Base-by-base conservation (phyloP, 2,329 filamentous ascomycete genomes). In the Calonectria pteridis region DNA sequence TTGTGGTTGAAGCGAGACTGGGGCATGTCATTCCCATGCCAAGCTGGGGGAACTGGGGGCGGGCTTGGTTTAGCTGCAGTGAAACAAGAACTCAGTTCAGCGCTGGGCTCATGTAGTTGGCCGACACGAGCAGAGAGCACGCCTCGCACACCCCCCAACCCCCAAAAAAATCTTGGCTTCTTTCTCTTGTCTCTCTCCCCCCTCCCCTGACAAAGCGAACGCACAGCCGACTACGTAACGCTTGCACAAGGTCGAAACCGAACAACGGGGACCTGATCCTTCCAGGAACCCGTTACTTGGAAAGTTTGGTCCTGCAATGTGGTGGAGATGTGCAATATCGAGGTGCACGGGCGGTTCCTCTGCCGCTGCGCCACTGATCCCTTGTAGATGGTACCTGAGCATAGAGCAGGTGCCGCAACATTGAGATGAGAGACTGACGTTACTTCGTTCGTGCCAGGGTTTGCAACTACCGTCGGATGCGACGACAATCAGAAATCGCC, bases 221-320 rank as follows among this genome's bases (percentile, higher is more conserved):
- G 33, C 55, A 40, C 23, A 62, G 26, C 23, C 9, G 29, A 18
- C 23, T 62, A 37, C 55, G 55, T 29, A 29, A 40, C 23, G 20
- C 55, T 40, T 40, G 55, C 55, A 62, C 55, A 59, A 23, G 55
- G 43, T 35, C 31, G 53, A 51, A 69, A 58, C 55, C 70, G 40
- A 35, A 59, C 33, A 71, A 71, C 37, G 28, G 69, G 69, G 53
- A 71, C 53, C n/a, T 14, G 67, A 71, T 67, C 63, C 64, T 67
- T 65, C 64, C 64, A 29, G 35, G 23, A 35, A 31, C 55, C 53
- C 29, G 53, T 49, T 40, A 11, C 49, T 46, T 72, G 33, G 46
- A 62, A 40, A 50, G 63, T 50, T 63, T 62, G 20, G 29, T 49
- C 50, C 69, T 71, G 69, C 40, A 67, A 50, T 18, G 23, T 4